phyloP scores from a whole-genome alignment of 163 green algal species.

The Chloromonas sp. region DNA sequence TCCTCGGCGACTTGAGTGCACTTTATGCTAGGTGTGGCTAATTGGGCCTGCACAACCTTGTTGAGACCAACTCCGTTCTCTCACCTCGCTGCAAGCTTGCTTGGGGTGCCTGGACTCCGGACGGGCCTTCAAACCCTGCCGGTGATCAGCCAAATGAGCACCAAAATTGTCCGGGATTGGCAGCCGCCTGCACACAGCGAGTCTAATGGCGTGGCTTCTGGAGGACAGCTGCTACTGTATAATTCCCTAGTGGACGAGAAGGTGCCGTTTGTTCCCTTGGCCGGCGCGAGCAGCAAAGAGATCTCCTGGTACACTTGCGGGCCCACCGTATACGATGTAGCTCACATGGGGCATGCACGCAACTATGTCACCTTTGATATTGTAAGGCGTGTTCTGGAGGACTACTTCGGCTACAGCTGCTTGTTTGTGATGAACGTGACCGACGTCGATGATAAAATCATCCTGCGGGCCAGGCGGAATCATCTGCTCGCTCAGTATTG shows the following conservation, averaged over 20 bases:
- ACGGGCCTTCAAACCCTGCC: too few relatives aligned
- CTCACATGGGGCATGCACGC: conserved; percentile 90
- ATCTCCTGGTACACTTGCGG: conserved; percentile 96
- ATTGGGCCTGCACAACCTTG: too few relatives aligned
- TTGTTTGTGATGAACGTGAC: conserved; percentile 98
- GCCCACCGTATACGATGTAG: conserved; percentile 88
- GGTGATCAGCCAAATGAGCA: too few relatives aligned
- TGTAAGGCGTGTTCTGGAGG: conserved; percentile 87
- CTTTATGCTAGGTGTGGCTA: too few relatives aligned
- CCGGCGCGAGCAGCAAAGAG: conserved; percentile 52
- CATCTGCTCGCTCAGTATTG: conserved; percentile 74
- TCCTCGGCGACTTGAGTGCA: too few relatives aligned
- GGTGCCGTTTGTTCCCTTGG: conserved; percentile 71
- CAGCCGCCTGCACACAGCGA: too few relatives aligned
- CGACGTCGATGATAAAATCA: conserved; percentile 99
- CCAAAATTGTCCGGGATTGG: too few relatives aligned
- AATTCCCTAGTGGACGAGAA: conserved; percentile 80
- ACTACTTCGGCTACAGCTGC: conserved; percentile 90
- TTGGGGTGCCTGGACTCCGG: too few relatives aligned
- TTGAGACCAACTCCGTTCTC: too few relatives aligned
- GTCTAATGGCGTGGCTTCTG: too few relatives aligned
- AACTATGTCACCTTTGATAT: conserved; percentile 98
- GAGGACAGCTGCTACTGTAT: conserved; percentile 52
- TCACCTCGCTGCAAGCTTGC: too few relatives aligned
- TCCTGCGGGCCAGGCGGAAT: conserved; percentile 80